Conservation (phyloP, 2,329 filamentous ascomycete species). For the Hymenotorrendiella dingleyae region DNA sequence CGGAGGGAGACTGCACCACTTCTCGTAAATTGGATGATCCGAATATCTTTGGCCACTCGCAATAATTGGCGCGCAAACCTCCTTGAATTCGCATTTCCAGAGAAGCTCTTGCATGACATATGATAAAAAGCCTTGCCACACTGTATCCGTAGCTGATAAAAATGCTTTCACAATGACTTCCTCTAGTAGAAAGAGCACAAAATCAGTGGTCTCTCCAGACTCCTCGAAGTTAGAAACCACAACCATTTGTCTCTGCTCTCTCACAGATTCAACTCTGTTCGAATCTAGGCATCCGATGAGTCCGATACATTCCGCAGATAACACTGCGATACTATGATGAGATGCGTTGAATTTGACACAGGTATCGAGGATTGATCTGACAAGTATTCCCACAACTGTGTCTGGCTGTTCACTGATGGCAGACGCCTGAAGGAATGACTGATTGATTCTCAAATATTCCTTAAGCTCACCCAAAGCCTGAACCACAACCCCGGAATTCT, state of each 20-base stretch:
- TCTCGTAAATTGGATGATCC: conserved; percentile 56
- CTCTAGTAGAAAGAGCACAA: conserved; percentile 78
- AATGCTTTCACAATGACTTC: conserved; percentile 88
- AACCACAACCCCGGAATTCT: conserved; percentile 79
- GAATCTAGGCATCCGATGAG: conserved; percentile 88
- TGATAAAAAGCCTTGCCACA: conserved; percentile 83
- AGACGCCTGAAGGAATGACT: conserved; percentile 72
- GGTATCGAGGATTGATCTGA: conserved; percentile 78
- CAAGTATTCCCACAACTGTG: conserved; percentile 62
- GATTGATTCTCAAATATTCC: conserved; percentile 65
- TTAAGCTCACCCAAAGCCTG: conserved; percentile 75
- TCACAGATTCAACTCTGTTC: conserved; percentile 75
- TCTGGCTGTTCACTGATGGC: conserved; percentile 81
- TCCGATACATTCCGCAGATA: conserved; percentile 79
- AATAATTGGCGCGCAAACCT: conserved; percentile 35
- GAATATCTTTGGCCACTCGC: conserved; percentile 34
- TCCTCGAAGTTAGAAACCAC: conserved; percentile 81
- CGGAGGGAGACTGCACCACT: conserved; percentile 75
- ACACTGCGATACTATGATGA: conserved; percentile 59
- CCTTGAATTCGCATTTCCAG: conserved; percentile 66
- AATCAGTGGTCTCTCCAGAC: conserved; percentile 73
- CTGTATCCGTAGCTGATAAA: conserved; percentile 80
- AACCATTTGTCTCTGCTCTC: conserved; percentile 76
- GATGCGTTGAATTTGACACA: conserved; percentile 71
- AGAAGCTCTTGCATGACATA: conserved; percentile 93